Percentiles rank a stretch among this genome's conserved stretches.
Evolutionary conservation across 1,284 basidiomycete species (phyloP).

Genomic region (Leccinum solheimii): DNA sequence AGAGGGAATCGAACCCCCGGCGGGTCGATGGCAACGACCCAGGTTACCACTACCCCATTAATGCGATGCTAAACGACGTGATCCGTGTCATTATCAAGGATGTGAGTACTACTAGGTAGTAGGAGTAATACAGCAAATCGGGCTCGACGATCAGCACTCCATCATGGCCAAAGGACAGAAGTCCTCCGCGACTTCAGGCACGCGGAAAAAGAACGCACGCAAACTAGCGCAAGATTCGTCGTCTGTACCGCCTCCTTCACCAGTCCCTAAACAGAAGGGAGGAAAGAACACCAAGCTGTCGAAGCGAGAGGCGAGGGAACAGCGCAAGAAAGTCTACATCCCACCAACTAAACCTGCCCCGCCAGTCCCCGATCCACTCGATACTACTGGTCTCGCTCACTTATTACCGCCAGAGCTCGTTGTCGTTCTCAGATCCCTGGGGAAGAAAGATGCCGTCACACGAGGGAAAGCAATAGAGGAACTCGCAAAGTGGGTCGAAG

Average conservation of each 20-base stretch:
- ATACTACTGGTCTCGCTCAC: slow-evolving; percentile 80
- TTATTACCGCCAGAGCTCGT: slow-evolving; percentile 82
- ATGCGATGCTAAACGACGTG: slow-evolving; percentile 31
- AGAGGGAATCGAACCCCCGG: slow-evolving; percentile 42
- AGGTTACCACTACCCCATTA: slow-evolving; percentile 30
- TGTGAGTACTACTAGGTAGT: neutral
- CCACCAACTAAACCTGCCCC: slow-evolving; percentile 86
- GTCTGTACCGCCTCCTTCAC: slow-evolving; percentile 19
- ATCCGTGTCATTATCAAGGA: neutral
- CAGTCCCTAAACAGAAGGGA: slow-evolving; percentile 45
- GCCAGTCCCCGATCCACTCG: slow-evolving; percentile 86
- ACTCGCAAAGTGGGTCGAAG: slow-evolving; percentile 70
- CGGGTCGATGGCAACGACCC: slow-evolving; percentile 55
- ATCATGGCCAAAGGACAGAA: slow-evolving; percentile 55
- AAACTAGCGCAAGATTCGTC: slow-evolving; percentile 41
- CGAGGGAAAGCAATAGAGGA: slow-evolving; percentile 88
- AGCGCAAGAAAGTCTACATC: slow-evolving; percentile 77
- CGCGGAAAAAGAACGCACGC: slow-evolving; percentile 83
- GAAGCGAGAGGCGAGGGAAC: slow-evolving; percentile 67
- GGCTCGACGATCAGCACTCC: neutral
- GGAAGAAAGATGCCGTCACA: slow-evolving; percentile 92
- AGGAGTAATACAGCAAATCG: neutral
- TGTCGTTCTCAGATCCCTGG: slow-evolving; percentile 78
- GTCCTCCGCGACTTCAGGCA: slow-evolving; percentile 76
- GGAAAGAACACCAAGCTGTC: slow-evolving; percentile 44